Conservation (phyloP, 75 land plant genomes). For the Pinus taeda region DNA sequence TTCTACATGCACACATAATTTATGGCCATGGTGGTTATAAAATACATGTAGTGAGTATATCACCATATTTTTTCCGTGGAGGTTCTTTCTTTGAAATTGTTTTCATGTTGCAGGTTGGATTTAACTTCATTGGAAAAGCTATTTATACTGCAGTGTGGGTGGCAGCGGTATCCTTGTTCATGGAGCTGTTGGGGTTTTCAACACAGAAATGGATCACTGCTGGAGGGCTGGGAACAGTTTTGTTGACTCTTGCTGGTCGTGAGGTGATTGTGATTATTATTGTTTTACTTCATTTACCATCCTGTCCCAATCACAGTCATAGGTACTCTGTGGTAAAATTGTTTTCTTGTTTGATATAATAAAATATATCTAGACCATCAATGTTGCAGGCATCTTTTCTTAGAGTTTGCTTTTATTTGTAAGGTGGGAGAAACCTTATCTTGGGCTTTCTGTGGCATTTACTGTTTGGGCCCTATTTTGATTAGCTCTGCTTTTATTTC, state of each 20-base stretch:
- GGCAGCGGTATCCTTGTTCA: constrained; percentile 88
- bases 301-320: no score
- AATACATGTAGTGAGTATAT: no score
- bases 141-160: constrained; percentile 89
- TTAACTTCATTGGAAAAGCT: constrained; percentile 85
- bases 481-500: background rate
- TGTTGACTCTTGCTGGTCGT: constrained; percentile 95
- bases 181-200: constrained; percentile 94
- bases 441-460: background rate
- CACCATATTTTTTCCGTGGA: no score
- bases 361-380: background rate
- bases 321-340: background rate
- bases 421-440: background rate
- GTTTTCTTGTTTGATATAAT: background rate
- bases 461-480: background rate
- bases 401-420: background rate
- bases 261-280: constrained; percentile 51
- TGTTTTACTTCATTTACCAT: no score
- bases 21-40: background rate
- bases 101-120: constrained; percentile 67
- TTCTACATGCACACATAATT: background rate
- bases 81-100: background rate
- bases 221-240: constrained; percentile 95
- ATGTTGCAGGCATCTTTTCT: background rate
- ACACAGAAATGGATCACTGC: constrained; percentile 95